Base-by-base conservation (phyloP, 331 rosid species). In the Pyrus hybrid region DNA sequence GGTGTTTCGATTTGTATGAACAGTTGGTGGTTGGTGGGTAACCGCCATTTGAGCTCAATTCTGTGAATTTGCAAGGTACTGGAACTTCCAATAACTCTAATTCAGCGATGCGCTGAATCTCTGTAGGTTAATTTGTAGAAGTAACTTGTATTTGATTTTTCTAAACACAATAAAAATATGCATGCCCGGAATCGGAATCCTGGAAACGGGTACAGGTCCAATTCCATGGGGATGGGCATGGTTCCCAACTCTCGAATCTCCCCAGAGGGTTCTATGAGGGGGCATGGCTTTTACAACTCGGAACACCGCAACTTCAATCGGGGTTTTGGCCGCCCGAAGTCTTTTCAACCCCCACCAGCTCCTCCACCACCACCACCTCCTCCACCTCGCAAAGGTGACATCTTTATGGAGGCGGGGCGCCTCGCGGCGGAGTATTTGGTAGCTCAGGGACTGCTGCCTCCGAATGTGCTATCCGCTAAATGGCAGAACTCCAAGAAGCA, bases 391-490 rank as follows among this genome's bases (percentile, higher is more conserved):
- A 84, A 79, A 43, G 82, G 82, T 3, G 97, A 94, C 6, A 63
- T 94, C 63, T 94, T 94, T 22, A 71, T 89, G 64, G 99, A 94
- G 82, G 99, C 99, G 0, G 99, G 99, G 11, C 90, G 97, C 7
- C 87, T 94, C 9, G 99, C 99, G 2, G 96, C 97, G 0, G 97
- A 94, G 86, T 94, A 94, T 79, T 77, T 94, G 71, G 97, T 88
- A 29, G 88, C 90, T 17, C 92, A 94, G 85, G 99, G 99, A 16
- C 41, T 90, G 81, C 83, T 94, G 64, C 91, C 97, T 8, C 83
- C 93, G 5, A 85, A 77, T 35, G 90, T 69, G 29, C 83, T 91
- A 5, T 75, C 97, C 43, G 51, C 74, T 37, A 90, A 86, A 71
- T 86, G 87, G 91, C 83, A 86, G 57, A 82, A 74, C 60, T 71